Evolutionary conservation across 495 filamentous ascomycete genomes (phyloP), one percentile per base, ranked within the genome.

Genomic region (Penicillium flavigenum): DNA sequence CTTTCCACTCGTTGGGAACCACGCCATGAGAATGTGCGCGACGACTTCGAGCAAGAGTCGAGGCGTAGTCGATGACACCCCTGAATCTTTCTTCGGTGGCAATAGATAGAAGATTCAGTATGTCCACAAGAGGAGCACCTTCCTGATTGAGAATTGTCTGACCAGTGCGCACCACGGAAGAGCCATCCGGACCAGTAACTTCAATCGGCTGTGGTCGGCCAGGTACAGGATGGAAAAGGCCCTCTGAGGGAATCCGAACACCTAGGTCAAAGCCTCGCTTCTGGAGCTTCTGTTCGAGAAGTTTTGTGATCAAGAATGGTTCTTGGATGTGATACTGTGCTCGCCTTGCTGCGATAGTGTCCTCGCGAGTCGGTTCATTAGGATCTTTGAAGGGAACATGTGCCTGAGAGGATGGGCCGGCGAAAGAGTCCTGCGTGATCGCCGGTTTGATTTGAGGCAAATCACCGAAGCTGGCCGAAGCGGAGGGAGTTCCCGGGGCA

Each of bases 101-200:
- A 31, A 94, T 79, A 9, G 89, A 92, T 31, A 95, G 52, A 26
- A 95, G 76, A 26, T 87, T 83, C 19, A 95, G 62, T 47, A 96
- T 84, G 49, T 96, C 89, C 14, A 85, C 84, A 32, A 94, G 69
- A 34, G 78, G 81, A 2, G 86, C 78, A 10, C 87, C 87, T 26
- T 81, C 74, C 16, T 84, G 84, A 20, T 92, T 80, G n/a, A 89
- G 77, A 2, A 84, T 82, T 1, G 77, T 81, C 55, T 81, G 76
- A 12, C 85, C 85, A 2, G 77, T 79, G 4, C 86, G 82, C 16
- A 79, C 64, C 2, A 85, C 78, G 11, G 77, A 76, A 3, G 77
- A 75, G 11, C 81, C 83, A 61, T 87, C 81, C 0, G 81, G 78
- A 20, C 76, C 76, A 10, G 75, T 79, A 49, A 83, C 80, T 42